Conservation (phyloP, 1,139 yeast genomes). For the Geotrichum fermentans region DNA sequence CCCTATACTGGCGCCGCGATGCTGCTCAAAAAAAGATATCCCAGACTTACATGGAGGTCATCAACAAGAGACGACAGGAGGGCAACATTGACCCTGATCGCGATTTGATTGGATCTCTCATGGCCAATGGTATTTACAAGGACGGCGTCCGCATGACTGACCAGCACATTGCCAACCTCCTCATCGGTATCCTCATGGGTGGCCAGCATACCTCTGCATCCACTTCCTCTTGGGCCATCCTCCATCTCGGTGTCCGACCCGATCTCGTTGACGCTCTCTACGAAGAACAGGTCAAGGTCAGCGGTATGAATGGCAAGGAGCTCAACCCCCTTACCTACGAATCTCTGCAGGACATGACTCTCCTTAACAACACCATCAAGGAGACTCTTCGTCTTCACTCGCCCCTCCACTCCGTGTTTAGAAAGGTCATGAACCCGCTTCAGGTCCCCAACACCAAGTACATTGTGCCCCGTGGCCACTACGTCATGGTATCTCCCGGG, state of each 20-base stretch:
- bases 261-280: constrained; percentile 75
- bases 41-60: constrained; percentile 71
- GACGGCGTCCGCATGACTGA: constrained; percentile 95
- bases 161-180: constrained; percentile 84
- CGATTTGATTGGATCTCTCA: constrained; percentile 84
- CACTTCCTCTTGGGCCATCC: constrained; percentile 89
- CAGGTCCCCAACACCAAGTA: constrained; percentile 75
- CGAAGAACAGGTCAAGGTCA: constrained; percentile 62
- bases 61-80: constrained; percentile 59
- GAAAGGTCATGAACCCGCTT: constrained; percentile 77
- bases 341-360: constrained; percentile 72
- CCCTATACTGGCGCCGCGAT: constrained; percentile 79
- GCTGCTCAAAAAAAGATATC: constrained; percentile 80
- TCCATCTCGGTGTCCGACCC: constrained; percentile 84
- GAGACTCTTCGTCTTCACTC: constrained; percentile 94
- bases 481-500: constrained; percentile 91
- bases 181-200: constrained; percentile 97
- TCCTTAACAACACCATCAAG: constrained; percentile 75
- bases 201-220: constrained; percentile 98
- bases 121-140: constrained; percentile 78
- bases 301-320: constrained; percentile 47
- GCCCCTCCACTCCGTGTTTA: constrained; percentile 93
- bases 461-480: constrained; percentile 84
- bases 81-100: constrained; percentile 73
- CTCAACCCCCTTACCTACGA: constrained; percentile 59